These are phyloP conservation scores for Eucalyptus leucophloia DNA, from an alignment of 345 rosid species.

Conservation along the genomic window DNA sequence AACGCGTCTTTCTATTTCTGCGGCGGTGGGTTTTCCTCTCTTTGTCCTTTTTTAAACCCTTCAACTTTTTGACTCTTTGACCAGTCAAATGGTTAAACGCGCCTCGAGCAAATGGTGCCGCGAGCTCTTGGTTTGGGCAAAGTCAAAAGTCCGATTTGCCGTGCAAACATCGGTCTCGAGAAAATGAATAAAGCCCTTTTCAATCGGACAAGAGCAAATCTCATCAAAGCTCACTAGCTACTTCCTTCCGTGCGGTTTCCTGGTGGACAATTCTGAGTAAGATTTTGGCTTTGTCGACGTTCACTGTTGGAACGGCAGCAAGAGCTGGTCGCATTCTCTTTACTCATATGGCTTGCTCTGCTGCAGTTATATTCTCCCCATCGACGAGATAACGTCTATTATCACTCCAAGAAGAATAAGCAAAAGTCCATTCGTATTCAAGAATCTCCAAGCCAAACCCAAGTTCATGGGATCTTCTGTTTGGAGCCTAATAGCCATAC, in stretches of 20 bases:
- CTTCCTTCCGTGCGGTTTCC: neutral
- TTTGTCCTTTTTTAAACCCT: no score
- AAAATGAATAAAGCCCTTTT: no score
- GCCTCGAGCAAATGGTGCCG: neutral
- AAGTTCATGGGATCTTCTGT: neutral
- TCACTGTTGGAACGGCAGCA: neutral
- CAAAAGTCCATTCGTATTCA: neutral
- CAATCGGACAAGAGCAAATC: neutral
- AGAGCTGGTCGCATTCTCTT: neutral
- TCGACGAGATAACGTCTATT: no score
- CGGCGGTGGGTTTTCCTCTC: no score
- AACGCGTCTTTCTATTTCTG: no score
- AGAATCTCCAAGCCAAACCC: neutral
- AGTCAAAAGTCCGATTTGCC: no score
- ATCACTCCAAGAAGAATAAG: neutral
- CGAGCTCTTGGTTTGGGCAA: neutral
- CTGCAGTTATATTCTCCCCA: neutral
- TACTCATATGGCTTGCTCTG: neutral
- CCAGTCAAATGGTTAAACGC: no score
- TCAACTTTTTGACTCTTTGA: no score
- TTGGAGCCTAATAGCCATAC: no score
- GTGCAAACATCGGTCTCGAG: neutral
- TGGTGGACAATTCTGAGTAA: neutral
- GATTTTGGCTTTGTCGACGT: neutral
- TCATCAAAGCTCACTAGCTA: neutral